A percentile compares a stretch with the other conserved stretches of the same genome.
Conservation (phyloP, 768 basidiomycete species). For the Agrocybe chaxingu region DNA sequence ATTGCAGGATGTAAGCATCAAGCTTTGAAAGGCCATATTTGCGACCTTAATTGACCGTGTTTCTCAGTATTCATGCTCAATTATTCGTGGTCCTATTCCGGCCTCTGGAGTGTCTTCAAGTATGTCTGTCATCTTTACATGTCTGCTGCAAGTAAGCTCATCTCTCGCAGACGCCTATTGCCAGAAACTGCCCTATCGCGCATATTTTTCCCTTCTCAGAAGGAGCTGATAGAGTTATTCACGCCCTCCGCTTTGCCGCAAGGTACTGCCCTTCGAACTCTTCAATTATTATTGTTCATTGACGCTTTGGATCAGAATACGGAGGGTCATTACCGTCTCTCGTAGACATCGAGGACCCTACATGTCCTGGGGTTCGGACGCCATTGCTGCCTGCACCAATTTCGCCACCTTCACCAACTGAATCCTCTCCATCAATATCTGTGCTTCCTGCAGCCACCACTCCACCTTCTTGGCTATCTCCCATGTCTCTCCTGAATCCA, state of each 20-base stretch:
- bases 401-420: constrained; percentile 5
- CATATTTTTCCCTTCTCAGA: constrained; percentile 61
- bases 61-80: constrained; percentile 65
- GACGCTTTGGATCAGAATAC: constrained; percentile 48
- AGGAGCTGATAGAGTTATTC: constrained; percentile 56
- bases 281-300: constrained; percentile 12
- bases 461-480: constrained; percentile 33
- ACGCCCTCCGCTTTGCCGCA: constrained; percentile 49
- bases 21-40: neutral
- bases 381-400: constrained; percentile 10
- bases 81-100: constrained; percentile 70
- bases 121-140: constrained; percentile 27
- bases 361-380: constrained; percentile 25
- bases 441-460: constrained; percentile 6
- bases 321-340: constrained; percentile 60
- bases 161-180: constrained; percentile 49
- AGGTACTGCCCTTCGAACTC: constrained; percentile 37
- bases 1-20: constrained; percentile 58
- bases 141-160: neutral
- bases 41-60: constrained; percentile 6
- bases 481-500: constrained; percentile 64
- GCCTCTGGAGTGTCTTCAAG: constrained; percentile 67
- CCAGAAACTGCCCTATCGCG: constrained; percentile 57
- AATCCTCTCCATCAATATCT: constrained; percentile 1
- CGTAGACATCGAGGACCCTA: constrained; percentile 47